Evolutionary conservation across 2,329 filamentous ascomycete genomes (phyloP).

Genomic region (Metarhizium album): DNA sequence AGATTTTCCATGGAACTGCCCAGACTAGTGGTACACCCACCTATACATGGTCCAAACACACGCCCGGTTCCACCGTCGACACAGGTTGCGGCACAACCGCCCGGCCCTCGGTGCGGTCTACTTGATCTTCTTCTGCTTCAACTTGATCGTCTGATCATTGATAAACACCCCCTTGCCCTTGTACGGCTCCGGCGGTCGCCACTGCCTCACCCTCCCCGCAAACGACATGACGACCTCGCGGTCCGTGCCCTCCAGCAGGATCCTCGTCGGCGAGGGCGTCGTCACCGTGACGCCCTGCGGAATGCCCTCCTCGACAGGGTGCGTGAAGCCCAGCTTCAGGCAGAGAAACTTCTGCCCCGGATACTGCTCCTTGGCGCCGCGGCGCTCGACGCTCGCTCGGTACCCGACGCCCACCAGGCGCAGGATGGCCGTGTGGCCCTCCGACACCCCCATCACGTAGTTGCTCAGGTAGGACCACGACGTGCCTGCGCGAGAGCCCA

Average conservation of each 20-base stretch:
- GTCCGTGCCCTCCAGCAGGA: slow-evolving; percentile 79
- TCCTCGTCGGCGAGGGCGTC: slow-evolving; percentile 81
- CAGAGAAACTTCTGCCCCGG: slow-evolving; percentile 81
- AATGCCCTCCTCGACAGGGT: slow-evolving; percentile 83
- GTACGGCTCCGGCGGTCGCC: slow-evolving; percentile 91
- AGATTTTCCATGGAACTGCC: background rate
- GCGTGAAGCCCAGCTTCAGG: slow-evolving; percentile 92
- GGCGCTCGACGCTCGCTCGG: slow-evolving; percentile 74
- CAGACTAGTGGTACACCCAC: slow-evolving; percentile 3
- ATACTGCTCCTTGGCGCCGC: slow-evolving; percentile 62
- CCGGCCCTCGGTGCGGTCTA: slow-evolving; percentile 29
- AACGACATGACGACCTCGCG: slow-evolving; percentile 84
- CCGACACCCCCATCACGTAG: slow-evolving; percentile 85
- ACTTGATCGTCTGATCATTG: slow-evolving; percentile 91
- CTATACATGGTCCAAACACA: background rate
- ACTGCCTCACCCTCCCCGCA: slow-evolving; percentile 76
- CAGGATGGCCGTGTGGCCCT: slow-evolving; percentile 90
- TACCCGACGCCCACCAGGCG: slow-evolving; percentile 93
- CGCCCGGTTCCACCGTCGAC: background rate
- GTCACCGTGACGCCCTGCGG: slow-evolving; percentile 76
- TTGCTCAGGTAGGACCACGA: slow-evolving; percentile 83
- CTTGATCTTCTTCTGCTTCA: slow-evolving; percentile 98
- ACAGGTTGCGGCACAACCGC: background rate
- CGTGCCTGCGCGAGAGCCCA: slow-evolving; percentile 53
- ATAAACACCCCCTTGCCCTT: slow-evolving; percentile 99